Percentiles rank a stretch among this genome's conserved stretches.
These are phyloP conservation scores for Kwoniella dendrophila DNA, from an alignment of 768 basidiomycete species.

Conservation along the genomic window DNA sequence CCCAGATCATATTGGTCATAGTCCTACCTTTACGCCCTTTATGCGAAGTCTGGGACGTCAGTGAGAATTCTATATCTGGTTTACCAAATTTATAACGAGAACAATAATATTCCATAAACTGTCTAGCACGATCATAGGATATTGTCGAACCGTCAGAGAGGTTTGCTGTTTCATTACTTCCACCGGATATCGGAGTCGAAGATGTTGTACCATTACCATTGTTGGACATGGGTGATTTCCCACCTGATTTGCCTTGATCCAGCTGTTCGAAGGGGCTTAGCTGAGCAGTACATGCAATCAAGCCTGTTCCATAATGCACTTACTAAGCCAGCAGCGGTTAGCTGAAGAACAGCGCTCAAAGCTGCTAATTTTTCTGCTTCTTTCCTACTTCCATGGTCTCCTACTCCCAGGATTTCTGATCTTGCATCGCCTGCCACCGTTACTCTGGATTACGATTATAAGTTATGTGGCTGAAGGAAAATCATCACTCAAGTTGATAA, in stretches of 20 bases:
- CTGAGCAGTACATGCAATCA: too few species aligned
- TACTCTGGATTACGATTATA: slow-evolving; percentile 35
- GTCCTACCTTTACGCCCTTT: slow-evolving; percentile 22
- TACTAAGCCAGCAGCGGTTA: slow-evolving; percentile 68
- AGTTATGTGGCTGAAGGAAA: background rate
- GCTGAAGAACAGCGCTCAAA: slow-evolving; percentile 71
- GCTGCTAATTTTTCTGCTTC: slow-evolving; percentile 76
- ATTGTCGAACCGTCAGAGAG: slow-evolving; percentile 70
- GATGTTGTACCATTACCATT: slow-evolving; percentile 10
- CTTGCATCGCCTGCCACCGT: slow-evolving; percentile 46
- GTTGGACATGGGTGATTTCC: slow-evolving; percentile 5
- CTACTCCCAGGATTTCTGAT: slow-evolving; percentile 62
- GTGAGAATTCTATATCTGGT: slow-evolving; percentile 68
- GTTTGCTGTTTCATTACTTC: slow-evolving; percentile 45
- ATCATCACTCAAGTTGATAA: slow-evolving; percentile 10
- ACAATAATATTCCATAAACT: slow-evolving; percentile 96
- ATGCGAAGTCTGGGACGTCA: slow-evolving; percentile 38
- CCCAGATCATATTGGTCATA: slow-evolving; percentile 24
- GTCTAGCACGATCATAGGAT: slow-evolving; percentile 71
- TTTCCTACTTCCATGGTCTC: slow-evolving; percentile 65
- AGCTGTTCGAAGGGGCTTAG: too few species aligned
- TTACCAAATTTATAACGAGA: slow-evolving; percentile 71
- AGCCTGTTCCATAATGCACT: slow-evolving; percentile 56
- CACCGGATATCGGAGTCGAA: slow-evolving; percentile 1
- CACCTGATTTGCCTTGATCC: slow-evolving; percentile 27